A percentile compares a stretch with the other conserved stretches of the same genome.
Conservation (phyloP, 768 basidiomycete genomes). For the Strobilomyces echinocephalus region DNA sequence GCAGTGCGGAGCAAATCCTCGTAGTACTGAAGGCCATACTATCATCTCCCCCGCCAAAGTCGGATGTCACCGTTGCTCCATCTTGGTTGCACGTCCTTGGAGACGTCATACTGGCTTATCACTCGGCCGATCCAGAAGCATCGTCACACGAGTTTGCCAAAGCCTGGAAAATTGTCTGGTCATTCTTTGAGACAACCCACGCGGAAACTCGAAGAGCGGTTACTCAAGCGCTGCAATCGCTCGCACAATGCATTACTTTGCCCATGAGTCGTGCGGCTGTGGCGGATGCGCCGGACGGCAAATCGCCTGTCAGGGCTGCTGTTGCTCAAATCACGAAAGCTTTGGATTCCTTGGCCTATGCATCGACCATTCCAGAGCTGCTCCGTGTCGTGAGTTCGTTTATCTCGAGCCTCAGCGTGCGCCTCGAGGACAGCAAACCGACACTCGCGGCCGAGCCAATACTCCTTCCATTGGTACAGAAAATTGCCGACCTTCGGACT, state of each 20-base stretch:
- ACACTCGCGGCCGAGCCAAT: slow-evolving; percentile 66
- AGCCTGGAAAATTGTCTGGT: slow-evolving; percentile 74
- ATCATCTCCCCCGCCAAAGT: slow-evolving; percentile 62
- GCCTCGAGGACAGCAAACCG: slow-evolving; percentile 35
- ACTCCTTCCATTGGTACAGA: slow-evolving; percentile 62
- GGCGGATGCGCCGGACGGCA: slow-evolving; percentile 40
- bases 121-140: slow-evolving; percentile 42
- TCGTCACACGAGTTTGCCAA: slow-evolving; percentile 52
- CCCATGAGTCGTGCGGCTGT: slow-evolving; percentile 53
- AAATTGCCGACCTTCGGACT: slow-evolving; percentile 68
- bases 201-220: slow-evolving; percentile 56
- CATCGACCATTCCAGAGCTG: slow-evolving; percentile 73
- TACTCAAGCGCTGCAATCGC: slow-evolving; percentile 54
- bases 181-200: slow-evolving; percentile 71
- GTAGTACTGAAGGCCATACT: slow-evolving; percentile 65
- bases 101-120: slow-evolving; percentile 64
- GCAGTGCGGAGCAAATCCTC: slow-evolving; percentile 49
- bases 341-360: slow-evolving; percentile 67
- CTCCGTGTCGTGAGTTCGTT: slow-evolving; percentile 70
- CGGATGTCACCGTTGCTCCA: slow-evolving; percentile 62
- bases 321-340: slow-evolving; percentile 62
- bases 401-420: slow-evolving; percentile 54
- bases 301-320: slow-evolving; percentile 57
- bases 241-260: slow-evolving; percentile 69
- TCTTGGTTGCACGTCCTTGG: slow-evolving; percentile 80